Evolutionary conservation across 768 basidiomycete genomes (phyloP).

Genomic region (Pisolithus sp.): DNA sequence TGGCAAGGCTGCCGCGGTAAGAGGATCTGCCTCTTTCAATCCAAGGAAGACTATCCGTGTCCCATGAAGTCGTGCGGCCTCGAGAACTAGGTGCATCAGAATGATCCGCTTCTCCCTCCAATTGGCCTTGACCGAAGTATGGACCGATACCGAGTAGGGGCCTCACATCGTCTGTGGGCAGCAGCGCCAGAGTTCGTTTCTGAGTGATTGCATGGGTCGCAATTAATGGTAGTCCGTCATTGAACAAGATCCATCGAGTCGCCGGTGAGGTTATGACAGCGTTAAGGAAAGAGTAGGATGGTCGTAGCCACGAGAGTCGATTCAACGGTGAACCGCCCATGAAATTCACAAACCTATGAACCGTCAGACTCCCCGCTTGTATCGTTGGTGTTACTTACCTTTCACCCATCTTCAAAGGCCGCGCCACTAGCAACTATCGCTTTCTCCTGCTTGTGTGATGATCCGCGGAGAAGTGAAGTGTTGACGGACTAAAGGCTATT

Average conservation of each 20-base stretch:
- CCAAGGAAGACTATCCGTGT: constrained; percentile 74
- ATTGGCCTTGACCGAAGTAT: constrained; percentile 64
- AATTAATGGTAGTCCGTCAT: constrained; percentile 62
- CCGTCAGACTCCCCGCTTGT: not conserved
- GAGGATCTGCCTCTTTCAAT: constrained; percentile 51
- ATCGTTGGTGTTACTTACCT: constrained; percentile 18
- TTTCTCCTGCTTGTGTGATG: not conserved
- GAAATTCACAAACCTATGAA: constrained; percentile 41
- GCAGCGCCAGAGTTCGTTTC: constrained; percentile 40
- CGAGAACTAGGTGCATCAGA: constrained; percentile 30
- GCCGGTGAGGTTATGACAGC: constrained; percentile 51
- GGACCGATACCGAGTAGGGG: constrained; percentile 61
- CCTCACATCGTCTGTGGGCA: constrained; percentile 57
- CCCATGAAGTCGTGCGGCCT: constrained; percentile 55
- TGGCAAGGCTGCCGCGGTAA: constrained; percentile 46
- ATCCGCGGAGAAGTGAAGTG: too few relatives aligned
- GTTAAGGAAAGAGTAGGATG: constrained; percentile 72
- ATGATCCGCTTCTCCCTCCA: constrained; percentile 27
- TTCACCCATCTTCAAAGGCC: constrained; percentile 23
- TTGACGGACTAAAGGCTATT: too few relatives aligned
- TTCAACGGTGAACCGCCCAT: constrained; percentile 66
- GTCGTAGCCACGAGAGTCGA: constrained; percentile 75
- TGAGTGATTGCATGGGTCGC: constrained; percentile 28
- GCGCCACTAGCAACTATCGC: constrained; percentile 3
- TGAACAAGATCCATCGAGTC: constrained; percentile 77